A percentile compares a stretch with the other conserved stretches of the same genome.
Evolutionary conservation across 2,329 filamentous ascomycete genomes (phyloP).

Genomic region (Trichophyton rubrum): DNA sequence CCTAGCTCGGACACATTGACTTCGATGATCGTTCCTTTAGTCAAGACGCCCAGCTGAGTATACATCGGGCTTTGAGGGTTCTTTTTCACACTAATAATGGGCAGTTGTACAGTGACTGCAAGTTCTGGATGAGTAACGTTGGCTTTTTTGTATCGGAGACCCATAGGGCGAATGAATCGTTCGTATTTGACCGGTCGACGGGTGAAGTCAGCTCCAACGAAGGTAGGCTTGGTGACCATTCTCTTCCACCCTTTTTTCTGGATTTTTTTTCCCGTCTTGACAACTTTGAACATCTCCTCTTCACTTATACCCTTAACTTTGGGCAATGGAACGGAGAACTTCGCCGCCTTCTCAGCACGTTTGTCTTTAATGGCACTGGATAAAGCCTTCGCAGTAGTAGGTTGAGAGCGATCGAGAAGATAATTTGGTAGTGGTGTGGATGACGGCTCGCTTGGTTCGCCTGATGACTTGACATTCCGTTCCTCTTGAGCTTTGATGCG

Average conservation of each 20-base stretch:
- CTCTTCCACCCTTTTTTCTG: conserved; percentile 62
- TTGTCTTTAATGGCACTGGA: conserved; percentile 90
- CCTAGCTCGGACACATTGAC: conserved; percentile 90
- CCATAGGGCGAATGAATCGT: conserved; percentile 60
- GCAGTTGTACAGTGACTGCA: conserved; percentile 75
- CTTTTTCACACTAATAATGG: conserved; percentile 67
- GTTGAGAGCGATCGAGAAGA: conserved; percentile 70
- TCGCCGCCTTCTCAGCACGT: conserved; percentile 81
- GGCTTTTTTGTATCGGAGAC: conserved; percentile 66
- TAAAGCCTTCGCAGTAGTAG: conserved; percentile 60
- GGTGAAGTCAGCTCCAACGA: conserved; percentile 85
- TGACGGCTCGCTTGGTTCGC: conserved; percentile 58
- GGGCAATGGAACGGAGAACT: conserved; percentile 81
- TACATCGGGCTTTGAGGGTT: conserved; percentile 83
- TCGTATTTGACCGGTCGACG: conserved; percentile 68
- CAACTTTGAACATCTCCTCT: conserved; percentile 95
- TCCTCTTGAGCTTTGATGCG: conserved; percentile 90
- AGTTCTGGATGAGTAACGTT: conserved; percentile 66
- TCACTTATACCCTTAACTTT: conserved; percentile 90
- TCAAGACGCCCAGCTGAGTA: conserved; percentile 81
- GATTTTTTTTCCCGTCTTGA: conserved; percentile 92
- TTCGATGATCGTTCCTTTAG: conserved; percentile 73
- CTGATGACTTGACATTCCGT: conserved; percentile 79
- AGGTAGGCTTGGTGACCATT: conserved; percentile 68
- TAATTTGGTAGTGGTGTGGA: conserved; percentile 80